phyloP scores from a whole-genome alignment of 1,139 yeast genomes.

The Kurtzmaniella quercitrusa region DNA sequence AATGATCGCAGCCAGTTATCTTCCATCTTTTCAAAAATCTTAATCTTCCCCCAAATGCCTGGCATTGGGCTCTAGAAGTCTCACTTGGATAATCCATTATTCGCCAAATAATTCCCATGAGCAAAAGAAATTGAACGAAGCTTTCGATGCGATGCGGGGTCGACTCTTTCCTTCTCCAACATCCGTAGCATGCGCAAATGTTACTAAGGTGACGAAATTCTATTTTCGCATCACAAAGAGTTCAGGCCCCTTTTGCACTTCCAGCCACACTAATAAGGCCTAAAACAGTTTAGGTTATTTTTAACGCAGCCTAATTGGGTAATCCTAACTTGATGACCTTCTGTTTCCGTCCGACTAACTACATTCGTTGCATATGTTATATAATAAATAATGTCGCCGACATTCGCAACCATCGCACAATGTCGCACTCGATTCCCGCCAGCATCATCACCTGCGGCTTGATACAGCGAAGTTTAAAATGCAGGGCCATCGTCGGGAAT shows the following conservation, averaged over 20 bases:
- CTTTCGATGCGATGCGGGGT: background rate
- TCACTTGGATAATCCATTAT: too few species aligned
- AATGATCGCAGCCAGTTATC: too few species aligned
- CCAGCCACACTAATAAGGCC: background rate
- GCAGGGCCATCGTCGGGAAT: background rate
- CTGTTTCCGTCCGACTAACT: background rate
- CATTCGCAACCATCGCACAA: background rate
- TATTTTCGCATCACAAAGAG: background rate
- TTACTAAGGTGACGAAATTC: background rate
- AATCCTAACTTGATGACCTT: background rate
- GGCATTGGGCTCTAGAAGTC: background rate
- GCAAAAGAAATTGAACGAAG: background rate
- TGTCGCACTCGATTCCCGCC: background rate
- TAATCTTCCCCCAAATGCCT: background rate
- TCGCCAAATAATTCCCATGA: too few species aligned
- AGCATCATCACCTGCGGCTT: background rate
- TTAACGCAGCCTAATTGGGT: background rate
- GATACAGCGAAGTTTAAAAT: background rate
- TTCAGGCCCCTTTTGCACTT: background rate
- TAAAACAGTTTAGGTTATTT: background rate
- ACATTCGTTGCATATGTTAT: background rate
- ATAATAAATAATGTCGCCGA: background rate
- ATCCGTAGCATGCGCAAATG: background rate
- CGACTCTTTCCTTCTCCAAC: background rate
- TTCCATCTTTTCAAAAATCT: too few species aligned